Evolutionary conservation across 768 basidiomycete genomes (phyloP).

Genomic region (Psilocybe cubensis): DNA sequence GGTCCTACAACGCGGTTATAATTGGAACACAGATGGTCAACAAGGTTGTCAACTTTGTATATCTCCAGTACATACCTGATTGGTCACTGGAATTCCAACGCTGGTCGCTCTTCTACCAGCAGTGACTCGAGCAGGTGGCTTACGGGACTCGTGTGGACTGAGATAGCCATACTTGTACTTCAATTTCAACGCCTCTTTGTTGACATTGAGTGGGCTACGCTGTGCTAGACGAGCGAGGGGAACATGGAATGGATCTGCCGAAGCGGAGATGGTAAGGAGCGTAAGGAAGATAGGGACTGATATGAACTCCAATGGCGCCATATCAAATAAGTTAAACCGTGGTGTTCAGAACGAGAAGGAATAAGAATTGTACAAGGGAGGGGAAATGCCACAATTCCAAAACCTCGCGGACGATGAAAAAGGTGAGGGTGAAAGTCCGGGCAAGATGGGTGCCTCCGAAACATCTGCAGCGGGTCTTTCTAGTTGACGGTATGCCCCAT

Average conservation of each 20-base stretch:
- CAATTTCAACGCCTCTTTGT: slow-evolving; percentile 43
- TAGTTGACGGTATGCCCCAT: not conserved
- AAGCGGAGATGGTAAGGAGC: slow-evolving; percentile 30
- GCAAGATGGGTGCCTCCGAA: not conserved
- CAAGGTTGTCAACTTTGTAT: slow-evolving; percentile 10
- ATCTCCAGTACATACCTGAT: slow-evolving; percentile 44
- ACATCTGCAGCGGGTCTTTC: not conserved
- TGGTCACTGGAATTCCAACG: slow-evolving; percentile 42
- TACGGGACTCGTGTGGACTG: slow-evolving; percentile 13
- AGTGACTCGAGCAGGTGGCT: not conserved
- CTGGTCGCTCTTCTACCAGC: slow-evolving; percentile 37
- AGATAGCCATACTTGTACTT: slow-evolving; percentile 50
- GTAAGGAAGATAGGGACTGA: slow-evolving; percentile 25
- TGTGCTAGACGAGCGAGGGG: slow-evolving; percentile 41
- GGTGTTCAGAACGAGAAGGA: not conserved
- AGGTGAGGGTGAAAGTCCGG: not conserved
- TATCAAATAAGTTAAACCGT: not conserved
- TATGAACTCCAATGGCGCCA: not conserved
- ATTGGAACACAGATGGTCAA: not conserved
- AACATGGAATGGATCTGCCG: slow-evolving; percentile 47
- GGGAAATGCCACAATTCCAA: not conserved
- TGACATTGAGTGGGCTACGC: slow-evolving; percentile 31
- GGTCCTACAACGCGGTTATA: slow-evolving; percentile 35
- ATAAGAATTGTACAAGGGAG: not conserved
- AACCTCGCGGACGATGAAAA: not conserved